A percentile compares a stretch with the other conserved stretches of the same genome.
These are phyloP conservation scores for Colletotrichum acutatum DNA, from an alignment of 2,329 filamentous ascomycete genomes.

Conservation along the genomic window DNA sequence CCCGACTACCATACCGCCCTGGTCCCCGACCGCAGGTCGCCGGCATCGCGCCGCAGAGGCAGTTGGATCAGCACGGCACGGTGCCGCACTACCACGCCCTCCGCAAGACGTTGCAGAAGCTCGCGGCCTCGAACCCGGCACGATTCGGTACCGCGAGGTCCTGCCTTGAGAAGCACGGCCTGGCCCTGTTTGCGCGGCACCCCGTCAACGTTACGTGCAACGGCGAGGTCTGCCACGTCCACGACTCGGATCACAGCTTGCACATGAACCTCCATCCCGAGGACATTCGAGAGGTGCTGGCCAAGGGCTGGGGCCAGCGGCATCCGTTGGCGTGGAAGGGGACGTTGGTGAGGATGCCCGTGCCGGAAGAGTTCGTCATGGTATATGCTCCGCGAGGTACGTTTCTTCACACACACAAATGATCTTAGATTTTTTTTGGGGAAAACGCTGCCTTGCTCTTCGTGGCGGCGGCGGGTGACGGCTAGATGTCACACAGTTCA, in stretches of 20 bases:
- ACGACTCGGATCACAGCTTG: constrained; percentile 79
- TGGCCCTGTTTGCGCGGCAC: constrained; percentile 76
- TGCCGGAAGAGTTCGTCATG: constrained; percentile 82
- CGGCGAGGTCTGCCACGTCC: constrained; percentile 86
- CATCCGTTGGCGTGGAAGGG: constrained; percentile 75
- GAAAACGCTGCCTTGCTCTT: not conserved
- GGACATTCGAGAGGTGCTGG: constrained; percentile 77
- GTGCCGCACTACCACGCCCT: constrained; percentile 65
- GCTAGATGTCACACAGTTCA: not conserved
- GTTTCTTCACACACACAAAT: not conserved
- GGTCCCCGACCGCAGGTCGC: constrained; percentile 74
- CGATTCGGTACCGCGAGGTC: constrained; percentile 72
- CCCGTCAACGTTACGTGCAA: constrained; percentile 77
- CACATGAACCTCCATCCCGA: constrained; percentile 84
- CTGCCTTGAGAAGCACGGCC: constrained; percentile 85
- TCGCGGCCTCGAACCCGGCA: constrained; percentile 58
- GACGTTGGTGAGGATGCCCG: constrained; percentile 70
- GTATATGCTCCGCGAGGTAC: constrained; percentile 79
- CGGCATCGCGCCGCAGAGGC: constrained; percentile 85
- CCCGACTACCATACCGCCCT: constrained; percentile 66
- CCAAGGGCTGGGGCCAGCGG: constrained; percentile 82
- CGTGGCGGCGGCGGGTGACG: not conserved
- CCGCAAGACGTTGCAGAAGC: constrained; percentile 60
- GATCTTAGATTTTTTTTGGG: not conserved
- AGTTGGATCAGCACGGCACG: constrained; percentile 74